Evolutionary conservation across 768 basidiomycete species (phyloP), one percentile per base, ranked within the genome.

Genomic region (Agaricus sinodeliciosus): DNA sequence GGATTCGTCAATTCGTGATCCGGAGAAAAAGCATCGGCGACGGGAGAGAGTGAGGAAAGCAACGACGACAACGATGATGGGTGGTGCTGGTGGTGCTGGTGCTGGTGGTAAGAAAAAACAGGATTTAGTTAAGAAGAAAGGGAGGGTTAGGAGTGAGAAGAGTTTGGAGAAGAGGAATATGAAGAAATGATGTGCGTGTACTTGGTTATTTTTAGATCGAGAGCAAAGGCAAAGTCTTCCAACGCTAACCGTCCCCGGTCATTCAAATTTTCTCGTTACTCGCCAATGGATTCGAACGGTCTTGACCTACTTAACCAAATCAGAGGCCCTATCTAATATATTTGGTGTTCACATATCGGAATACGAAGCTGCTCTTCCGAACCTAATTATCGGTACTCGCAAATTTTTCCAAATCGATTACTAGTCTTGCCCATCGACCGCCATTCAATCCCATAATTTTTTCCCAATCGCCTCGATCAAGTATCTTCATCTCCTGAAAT

Each of bases 51-150:
- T 79, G 51, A 76, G 78, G 56, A 79, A 71, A 62, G 18, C n/a
- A 8, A 41, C n/a, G 2, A 13, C 11, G 43, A 3, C 1, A n/a
- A 4, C 26, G 43, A 22, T 3, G 1, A 22, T 22, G 22, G 22
- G 3, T 22, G 15, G 44, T 8, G 2, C 7, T 15, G 44, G 9
- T 25, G 44, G 4, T 13, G 31, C 16, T 9, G 44, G 22, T n/a
- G 22, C 34, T 15, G 25, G 25, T 26, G 40, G 39, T 11, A 43
- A 55, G 65, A 84, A 83, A 60, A 66, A 60, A 28, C 83, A 82
- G 60, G 85, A 84, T 65, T 82, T 81, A 59, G 66, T 59, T 28
- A 84, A 82, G 59, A 84, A 83, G 69, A 77, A 61, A 43, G 49
- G 47, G 26, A 71, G 82, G 57, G 69, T 80, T 22, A 72, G 78